Conservation (phyloP, 2,329 filamentous ascomycete genomes). For the Microascus cirrosus region DNA sequence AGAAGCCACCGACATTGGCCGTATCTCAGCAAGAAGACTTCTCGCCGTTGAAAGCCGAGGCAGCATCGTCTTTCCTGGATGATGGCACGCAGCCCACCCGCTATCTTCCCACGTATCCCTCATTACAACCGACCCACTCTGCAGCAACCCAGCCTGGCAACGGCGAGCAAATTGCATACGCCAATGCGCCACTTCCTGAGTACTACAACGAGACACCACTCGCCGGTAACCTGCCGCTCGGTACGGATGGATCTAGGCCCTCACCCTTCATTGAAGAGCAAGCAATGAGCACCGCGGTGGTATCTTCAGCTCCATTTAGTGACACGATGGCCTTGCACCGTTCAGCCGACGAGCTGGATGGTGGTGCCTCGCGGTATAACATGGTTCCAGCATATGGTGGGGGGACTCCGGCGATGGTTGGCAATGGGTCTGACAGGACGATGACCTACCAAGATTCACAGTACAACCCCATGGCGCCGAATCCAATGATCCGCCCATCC, state of each 20-base stretch:
- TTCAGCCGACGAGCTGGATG: conserved; percentile 21
- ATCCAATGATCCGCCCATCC: conserved; percentile 21
- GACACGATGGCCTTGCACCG: conserved; percentile 14
- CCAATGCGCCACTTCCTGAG: not conserved
- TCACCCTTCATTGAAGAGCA: not conserved
- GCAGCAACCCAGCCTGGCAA: not conserved
- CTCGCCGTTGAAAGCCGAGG: not conserved
- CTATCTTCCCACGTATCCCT: not conserved
- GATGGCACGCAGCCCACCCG: not conserved
- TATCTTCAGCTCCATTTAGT: not conserved
- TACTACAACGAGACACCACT: not conserved
- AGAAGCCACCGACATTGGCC: conserved; percentile 10
- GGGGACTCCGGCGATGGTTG: not conserved
- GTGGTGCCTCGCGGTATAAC: conserved; percentile 4
- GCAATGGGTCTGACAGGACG: not conserved
- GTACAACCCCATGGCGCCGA: conserved; percentile 21
- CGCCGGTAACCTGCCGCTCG: not conserved
- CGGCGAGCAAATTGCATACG: not conserved
- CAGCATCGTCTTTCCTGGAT: not conserved
- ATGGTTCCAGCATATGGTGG: not conserved
- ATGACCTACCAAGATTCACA: not conserved
- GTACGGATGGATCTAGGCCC: not conserved
- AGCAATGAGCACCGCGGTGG: not conserved
- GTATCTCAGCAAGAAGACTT: not conserved
- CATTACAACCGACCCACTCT: not conserved